Percentiles rank a stretch among this genome's conserved stretches.
These are phyloP conservation scores for Zygosaccharomyces pseudobailii DNA, from an alignment of 1,139 yeast species.

Conservation along the genomic window DNA sequence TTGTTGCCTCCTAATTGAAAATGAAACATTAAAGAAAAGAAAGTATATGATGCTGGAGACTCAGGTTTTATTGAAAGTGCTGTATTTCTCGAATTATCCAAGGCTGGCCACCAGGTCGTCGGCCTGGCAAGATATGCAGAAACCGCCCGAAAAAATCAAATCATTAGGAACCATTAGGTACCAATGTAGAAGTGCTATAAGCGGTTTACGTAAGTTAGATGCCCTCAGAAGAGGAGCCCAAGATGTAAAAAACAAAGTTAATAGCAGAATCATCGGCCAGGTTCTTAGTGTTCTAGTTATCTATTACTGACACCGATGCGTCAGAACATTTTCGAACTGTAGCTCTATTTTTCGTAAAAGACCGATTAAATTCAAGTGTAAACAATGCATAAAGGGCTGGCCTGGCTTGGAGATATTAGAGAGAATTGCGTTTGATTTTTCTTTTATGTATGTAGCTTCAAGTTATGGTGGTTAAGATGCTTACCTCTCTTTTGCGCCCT, in stretches of 20 bases:
- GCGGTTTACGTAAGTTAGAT: constrained; percentile 30
- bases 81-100: constrained; percentile 16
- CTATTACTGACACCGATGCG: constrained; percentile 2
- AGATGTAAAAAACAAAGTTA: constrained; percentile 21
- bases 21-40: not conserved
- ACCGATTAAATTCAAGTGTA: not conserved
- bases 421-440: constrained; percentile 18
- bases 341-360: not conserved
- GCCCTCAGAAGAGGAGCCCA: constrained; percentile 28
- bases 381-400: constrained; percentile 6
- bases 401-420: constrained; percentile 29
- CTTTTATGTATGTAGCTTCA: too few relatives aligned
- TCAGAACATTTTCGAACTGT: constrained; percentile 3
- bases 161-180: constrained; percentile 26
- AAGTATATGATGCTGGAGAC: constrained; percentile 33
- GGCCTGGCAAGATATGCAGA: constrained; percentile 29
- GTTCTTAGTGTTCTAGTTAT: constrained; percentile 13
- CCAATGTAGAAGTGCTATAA: constrained; percentile 22
- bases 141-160: constrained; percentile 20
- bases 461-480: too few relatives aligned
- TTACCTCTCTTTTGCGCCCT: too few relatives aligned
- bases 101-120: constrained; percentile 18
- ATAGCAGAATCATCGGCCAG: constrained; percentile 29
- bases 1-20: too few relatives aligned
- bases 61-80: constrained; percentile 29